Evolutionary conservation across 1,284 basidiomycete species (phyloP).

Genomic region (Malassezia brasiliensis): DNA sequence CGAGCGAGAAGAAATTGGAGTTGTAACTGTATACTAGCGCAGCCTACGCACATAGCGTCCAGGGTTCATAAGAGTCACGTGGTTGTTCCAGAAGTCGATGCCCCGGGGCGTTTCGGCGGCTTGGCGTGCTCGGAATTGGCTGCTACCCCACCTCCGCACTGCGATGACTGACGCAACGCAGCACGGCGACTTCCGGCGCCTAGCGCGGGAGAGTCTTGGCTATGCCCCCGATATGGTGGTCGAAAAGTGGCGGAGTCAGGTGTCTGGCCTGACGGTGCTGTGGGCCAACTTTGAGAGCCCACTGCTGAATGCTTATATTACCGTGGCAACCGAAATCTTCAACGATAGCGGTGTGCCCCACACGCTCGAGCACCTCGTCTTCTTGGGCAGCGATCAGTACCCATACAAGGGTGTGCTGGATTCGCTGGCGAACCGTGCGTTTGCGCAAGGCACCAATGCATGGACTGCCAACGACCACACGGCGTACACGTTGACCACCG

Average conservation of each 20-base stretch:
- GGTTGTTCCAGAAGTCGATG: background rate
- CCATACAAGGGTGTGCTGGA: conserved; percentile 97
- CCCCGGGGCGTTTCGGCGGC: background rate
- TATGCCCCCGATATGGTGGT: conserved; percentile 63
- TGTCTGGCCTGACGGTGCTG: conserved; percentile 61
- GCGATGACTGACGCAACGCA: background rate
- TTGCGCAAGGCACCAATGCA: conserved; percentile 69
- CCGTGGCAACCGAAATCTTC: conserved; percentile 73
- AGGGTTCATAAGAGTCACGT: background rate
- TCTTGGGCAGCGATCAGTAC: conserved; percentile 50
- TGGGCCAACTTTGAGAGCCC: conserved; percentile 59
- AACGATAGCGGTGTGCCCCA: conserved; percentile 52
- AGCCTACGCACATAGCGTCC: background rate
- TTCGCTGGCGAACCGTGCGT: conserved; percentile 90
- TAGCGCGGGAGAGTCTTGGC: conserved; percentile 62
- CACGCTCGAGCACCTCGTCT: conserved; percentile 45
- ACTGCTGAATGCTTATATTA: conserved; percentile 84
- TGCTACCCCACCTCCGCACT: background rate
- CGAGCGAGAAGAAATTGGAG: background rate
- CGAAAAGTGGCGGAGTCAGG: conserved; percentile 72
- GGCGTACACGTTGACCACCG: conserved; percentile 93
- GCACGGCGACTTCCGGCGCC: conserved; percentile 66
- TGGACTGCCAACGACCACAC: conserved; percentile 55
- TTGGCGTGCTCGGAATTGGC: background rate
- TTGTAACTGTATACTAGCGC: background rate